These are phyloP conservation scores for Friedmanniomyces endolithicus DNA, from an alignment of 495 filamentous ascomycete species.

Conservation along the genomic window DNA sequence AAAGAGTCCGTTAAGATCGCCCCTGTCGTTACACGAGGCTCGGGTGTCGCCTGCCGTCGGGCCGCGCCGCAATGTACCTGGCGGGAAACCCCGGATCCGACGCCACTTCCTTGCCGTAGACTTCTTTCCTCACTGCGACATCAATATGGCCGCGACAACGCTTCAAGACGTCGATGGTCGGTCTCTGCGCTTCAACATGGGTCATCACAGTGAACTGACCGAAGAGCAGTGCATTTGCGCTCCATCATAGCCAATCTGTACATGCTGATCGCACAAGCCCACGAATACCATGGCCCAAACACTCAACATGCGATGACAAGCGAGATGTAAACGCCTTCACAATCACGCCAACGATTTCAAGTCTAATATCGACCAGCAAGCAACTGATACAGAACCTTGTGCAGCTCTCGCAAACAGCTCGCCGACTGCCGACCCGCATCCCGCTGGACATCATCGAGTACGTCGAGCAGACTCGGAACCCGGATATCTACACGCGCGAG, in stretches of 20 bases:
- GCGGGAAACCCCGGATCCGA: no score
- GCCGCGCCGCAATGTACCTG: no score
- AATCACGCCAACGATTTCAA: slow-evolving; percentile 22
- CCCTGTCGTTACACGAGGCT: no score
- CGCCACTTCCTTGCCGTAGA: no score
- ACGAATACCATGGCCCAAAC: slow-evolving; percentile 54
- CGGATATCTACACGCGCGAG: slow-evolving; percentile 95
- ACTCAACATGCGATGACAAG: slow-evolving; percentile 48
- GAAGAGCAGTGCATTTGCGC: slow-evolving; percentile 7
- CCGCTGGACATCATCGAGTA: slow-evolving; percentile 89
- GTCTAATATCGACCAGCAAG: slow-evolving; percentile 28
- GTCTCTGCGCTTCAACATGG: slow-evolving; percentile 12
- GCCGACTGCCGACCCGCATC: slow-evolving; percentile 39
- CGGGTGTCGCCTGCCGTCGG: no score
- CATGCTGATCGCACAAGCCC: slow-evolving; percentile 62
- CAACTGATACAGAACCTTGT: slow-evolving; percentile 33
- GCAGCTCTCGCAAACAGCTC: slow-evolving; percentile 35
- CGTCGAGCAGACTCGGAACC: slow-evolving; percentile 85
- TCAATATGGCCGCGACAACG: slow-evolving; percentile 22
- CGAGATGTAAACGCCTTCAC: slow-evolving; percentile 42
- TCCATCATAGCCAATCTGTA: slow-evolving; percentile 77
- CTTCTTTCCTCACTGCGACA: neutral
- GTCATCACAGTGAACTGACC: neutral
- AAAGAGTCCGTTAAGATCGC: no score
- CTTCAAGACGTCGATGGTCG: slow-evolving; percentile 41